phyloP scores from a whole-genome alignment of 164 flowering plant genomes.

The Vitis amurensis region DNA sequence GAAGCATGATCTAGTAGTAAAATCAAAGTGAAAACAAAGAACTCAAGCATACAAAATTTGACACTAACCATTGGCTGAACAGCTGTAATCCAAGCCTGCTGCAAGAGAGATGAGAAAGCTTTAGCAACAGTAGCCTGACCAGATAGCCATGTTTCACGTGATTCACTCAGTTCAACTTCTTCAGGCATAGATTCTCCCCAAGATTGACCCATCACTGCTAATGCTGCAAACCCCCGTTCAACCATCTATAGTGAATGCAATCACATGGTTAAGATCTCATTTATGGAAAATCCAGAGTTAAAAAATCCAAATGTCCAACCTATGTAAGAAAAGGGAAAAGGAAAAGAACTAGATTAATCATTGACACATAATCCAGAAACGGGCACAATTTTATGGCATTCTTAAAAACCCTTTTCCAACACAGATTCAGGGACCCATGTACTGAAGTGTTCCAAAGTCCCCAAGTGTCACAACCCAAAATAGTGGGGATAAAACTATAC shows the following conservation, averaged over 20 bases:
- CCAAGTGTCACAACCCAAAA: background rate
- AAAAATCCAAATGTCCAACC: too few species aligned
- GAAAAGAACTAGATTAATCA: too few species aligned
- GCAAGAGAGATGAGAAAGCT: conserved; percentile 62
- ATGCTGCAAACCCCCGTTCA: conserved; percentile 63
- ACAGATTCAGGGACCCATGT: background rate
- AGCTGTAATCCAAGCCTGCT: conserved; percentile 61
- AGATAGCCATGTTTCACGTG: conserved; percentile 35
- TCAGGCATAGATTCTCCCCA: conserved; percentile 61
- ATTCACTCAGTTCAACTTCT: conserved; percentile 42
- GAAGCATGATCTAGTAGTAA: too few species aligned
- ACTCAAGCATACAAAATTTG: background rate
- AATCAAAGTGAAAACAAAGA: background rate
- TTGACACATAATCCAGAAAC: background rate
- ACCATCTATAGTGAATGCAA: conserved; percentile 42
- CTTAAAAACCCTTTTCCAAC: background rate
- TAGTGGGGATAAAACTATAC: background rate
- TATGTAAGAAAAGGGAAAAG: too few species aligned
- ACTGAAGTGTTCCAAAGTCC: background rate
- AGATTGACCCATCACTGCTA: conserved; percentile 62
- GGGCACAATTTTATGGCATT: background rate
- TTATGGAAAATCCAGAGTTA: background rate
- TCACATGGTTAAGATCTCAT: background rate
- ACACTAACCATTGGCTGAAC: conserved; percentile 34
- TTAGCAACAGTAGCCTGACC: conserved; percentile 43